These are phyloP conservation scores for Cercospora berteroae DNA, from an alignment of 2,329 filamentous ascomycete genomes.

Conservation along the genomic window DNA sequence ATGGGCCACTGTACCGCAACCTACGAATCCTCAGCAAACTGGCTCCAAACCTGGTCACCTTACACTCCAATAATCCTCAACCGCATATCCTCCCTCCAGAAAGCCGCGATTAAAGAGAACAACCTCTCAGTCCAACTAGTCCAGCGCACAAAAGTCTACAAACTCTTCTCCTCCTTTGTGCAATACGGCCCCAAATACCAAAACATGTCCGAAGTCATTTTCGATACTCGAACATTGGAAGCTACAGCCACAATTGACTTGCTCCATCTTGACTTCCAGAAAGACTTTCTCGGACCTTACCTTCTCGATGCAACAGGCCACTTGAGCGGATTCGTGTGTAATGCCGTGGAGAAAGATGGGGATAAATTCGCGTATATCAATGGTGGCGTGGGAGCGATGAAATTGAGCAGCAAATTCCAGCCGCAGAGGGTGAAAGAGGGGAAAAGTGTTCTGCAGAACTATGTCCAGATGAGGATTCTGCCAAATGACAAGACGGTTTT, in stretches of 20 bases:
- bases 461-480: conserved; percentile 38
- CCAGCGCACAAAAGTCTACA: conserved; percentile 25
- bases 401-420: conserved; percentile 27
- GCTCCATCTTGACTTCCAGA: conserved; percentile 25
- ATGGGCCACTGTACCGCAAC: conserved; percentile 30
- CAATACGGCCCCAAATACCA: conserved; percentile 31
- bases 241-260: conserved; percentile 35
- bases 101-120: conserved; percentile 19
- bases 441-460: conserved; percentile 22
- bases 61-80: conserved; percentile 19
- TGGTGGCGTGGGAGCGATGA: conserved; percentile 39
- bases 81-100: conserved; percentile 24
- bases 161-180: conserved; percentile 31
- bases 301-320: conserved; percentile 41
- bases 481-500: conserved; percentile 35
- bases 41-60: conserved; percentile 28
- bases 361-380: conserved; percentile 38
- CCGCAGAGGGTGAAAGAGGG: not conserved
- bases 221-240: conserved; percentile 28
- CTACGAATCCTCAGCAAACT: conserved; percentile 23
- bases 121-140: conserved; percentile 23
- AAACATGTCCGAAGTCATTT: conserved; percentile 32
- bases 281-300: conserved; percentile 37
- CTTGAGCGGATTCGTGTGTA: conserved; percentile 41
- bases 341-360: conserved; percentile 35